Conservation (phyloP, 2,329 filamentous ascomycete genomes). For the Hypocrella siamensis region DNA sequence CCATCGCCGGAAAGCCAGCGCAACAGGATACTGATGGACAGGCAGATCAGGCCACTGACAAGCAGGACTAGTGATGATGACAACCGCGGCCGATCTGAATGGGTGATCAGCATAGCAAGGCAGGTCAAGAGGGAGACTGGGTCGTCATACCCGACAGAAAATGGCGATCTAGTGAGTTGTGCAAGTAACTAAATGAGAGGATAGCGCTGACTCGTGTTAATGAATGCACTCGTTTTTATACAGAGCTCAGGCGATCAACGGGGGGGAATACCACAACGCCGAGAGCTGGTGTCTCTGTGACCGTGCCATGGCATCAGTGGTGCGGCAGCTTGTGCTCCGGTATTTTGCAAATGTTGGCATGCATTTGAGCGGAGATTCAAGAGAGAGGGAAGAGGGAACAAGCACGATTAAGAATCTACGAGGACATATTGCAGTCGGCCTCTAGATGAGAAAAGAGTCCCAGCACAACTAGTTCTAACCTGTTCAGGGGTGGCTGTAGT, state of each 20-base stretch:
- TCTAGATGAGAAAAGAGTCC: no score
- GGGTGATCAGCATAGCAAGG: constrained; percentile 3
- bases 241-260: background rate
- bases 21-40: constrained; percentile 24
- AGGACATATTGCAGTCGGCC: no score
- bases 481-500: no score
- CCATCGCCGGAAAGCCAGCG: constrained; percentile 30
- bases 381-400: no score
- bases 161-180: constrained; percentile 28
- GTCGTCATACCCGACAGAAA: constrained; percentile 27
- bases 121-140: background rate
- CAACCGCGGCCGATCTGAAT: constrained; percentile 31
- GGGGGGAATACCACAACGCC: constrained; percentile 3
- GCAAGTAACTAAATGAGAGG: constrained; percentile 31
- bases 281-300: constrained; percentile 4
- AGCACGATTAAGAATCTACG: no score
- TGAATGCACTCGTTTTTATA: background rate
- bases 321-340: background rate
- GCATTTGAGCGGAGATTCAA: no score
- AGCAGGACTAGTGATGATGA: constrained; percentile 31
- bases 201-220: constrained; percentile 20
- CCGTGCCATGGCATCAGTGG: constrained; percentile 5
- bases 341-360: no score
- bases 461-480: no score
- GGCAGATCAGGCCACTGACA: constrained; percentile 25